A percentile compares a stretch with the other conserved stretches of the same genome.
These are phyloP conservation scores for Botrytis hyacinthi DNA, from an alignment of 2,329 filamentous ascomycete genomes.

Conservation along the genomic window DNA sequence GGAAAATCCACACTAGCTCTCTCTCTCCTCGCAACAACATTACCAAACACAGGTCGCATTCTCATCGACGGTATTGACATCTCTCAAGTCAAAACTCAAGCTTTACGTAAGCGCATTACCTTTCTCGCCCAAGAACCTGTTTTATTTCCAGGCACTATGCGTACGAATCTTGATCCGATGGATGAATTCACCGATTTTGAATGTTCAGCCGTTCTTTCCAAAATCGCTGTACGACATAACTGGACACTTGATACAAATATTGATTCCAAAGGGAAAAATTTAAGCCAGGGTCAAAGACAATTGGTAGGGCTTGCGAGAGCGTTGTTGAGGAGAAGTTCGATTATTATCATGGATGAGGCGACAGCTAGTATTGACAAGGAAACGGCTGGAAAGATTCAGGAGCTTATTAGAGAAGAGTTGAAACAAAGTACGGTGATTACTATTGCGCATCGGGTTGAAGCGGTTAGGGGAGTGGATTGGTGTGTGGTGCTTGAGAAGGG, in stretches of 20 bases:
- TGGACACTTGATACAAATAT: conserved; percentile 57
- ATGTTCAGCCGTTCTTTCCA: conserved; percentile 51
- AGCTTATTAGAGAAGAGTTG: conserved; percentile 55
- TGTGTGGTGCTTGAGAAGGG: conserved; percentile 37
- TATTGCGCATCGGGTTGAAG: conserved; percentile 63
- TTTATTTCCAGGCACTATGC: conserved; percentile 60
- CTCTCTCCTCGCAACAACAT: conserved; percentile 55
- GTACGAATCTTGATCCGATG: conserved; percentile 61
- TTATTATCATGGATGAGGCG: conserved; percentile 65
- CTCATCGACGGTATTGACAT: conserved; percentile 61
- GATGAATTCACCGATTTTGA: conserved; percentile 54
- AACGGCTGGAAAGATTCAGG: conserved; percentile 55
- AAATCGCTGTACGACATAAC: conserved; percentile 53
- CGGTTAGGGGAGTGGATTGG: conserved; percentile 57
- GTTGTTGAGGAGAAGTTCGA: conserved; percentile 56
- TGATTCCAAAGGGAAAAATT: conserved; percentile 59
- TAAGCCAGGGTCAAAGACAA: conserved; percentile 64
- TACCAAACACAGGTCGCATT: conserved; percentile 55
- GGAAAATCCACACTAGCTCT: conserved; percentile 78
- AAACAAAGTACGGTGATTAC: conserved; percentile 60
- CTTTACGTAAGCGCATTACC: conserved; percentile 59
- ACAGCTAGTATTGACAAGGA: conserved; percentile 64
- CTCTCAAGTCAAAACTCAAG: conserved; percentile 55
- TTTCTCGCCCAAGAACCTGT: conserved; percentile 68
- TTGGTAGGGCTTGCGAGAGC: conserved; percentile 63